phyloP scores from a whole-genome alignment of 2,329 filamentous ascomycete species.

The Escovopsis sp. region DNA sequence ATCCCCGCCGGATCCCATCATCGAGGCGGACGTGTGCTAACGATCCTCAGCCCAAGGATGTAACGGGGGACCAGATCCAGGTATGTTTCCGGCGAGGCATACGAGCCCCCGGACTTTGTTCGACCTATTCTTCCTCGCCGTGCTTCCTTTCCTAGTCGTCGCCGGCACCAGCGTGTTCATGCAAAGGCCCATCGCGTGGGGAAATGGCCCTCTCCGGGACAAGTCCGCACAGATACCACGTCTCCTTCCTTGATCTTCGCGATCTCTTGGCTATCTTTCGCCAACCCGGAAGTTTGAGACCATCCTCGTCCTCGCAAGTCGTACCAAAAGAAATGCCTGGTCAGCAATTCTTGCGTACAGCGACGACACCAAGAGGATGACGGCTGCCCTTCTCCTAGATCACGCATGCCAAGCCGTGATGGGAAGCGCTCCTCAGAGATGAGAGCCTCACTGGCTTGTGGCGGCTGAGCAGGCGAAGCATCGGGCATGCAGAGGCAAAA shows the following conservation, averaged over 20 bases:
- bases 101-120: slow-evolving; percentile 53
- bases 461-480: slow-evolving; percentile 33
- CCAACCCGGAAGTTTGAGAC: slow-evolving; percentile 42
- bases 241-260: slow-evolving; percentile 4
- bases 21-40: slow-evolving; percentile 26
- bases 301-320: slow-evolving; percentile 34
- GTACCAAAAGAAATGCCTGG: slow-evolving; percentile 29
- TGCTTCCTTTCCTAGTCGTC: slow-evolving; percentile 19
- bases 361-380: slow-evolving; percentile 12
- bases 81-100: slow-evolving; percentile 92
- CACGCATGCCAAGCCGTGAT: slow-evolving; percentile 3
- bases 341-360: slow-evolving; percentile 27
- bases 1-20: neutral
- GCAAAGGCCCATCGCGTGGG: slow-evolving; percentile 1
- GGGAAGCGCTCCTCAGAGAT: slow-evolving; percentile 3
- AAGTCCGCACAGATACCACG: slow-evolving; percentile 3
- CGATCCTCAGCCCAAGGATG: slow-evolving; percentile 66
- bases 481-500: slow-evolving; percentile 24
- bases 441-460: slow-evolving; percentile 3
- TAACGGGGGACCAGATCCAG: slow-evolving; percentile 96
- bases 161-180: slow-evolving; percentile 5
- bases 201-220: neutral
- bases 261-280: neutral
- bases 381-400: slow-evolving; percentile 6
- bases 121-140: slow-evolving; percentile 36